Conservation (phyloP, 2,329 filamentous ascomycete species). For the Colletotrichum sp. region DNA sequence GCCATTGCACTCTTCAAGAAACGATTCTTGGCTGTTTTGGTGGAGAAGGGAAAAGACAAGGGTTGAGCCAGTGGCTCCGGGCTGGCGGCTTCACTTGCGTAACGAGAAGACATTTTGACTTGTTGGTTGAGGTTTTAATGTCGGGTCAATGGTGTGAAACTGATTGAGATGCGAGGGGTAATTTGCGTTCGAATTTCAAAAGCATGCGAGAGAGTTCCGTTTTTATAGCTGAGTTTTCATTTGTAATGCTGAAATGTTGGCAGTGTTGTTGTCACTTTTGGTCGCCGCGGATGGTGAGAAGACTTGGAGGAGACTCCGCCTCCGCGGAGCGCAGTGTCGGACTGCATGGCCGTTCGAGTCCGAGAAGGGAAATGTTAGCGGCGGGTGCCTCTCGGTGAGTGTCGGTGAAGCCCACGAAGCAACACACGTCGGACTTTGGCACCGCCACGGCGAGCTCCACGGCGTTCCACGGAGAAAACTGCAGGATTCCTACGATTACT, state of each 20-base stretch:
- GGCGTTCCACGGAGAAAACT: conserved; percentile 8
- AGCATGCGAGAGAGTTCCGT: neutral
- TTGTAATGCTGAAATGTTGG: neutral
- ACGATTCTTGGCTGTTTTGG: conserved; percentile 64
- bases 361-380: neutral
- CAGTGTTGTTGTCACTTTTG: neutral
- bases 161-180: neutral
- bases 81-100: neutral
- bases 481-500: conserved; percentile 1
- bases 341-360: neutral
- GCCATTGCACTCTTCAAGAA: conserved; percentile 73
- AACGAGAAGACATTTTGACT: neutral
- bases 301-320: neutral
- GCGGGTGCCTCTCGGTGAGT: neutral
- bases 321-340: neutral
- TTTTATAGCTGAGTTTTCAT: neutral
- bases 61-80: conserved; percentile 42
- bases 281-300: neutral
- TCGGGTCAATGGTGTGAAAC: neutral
- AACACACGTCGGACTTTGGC: neutral
- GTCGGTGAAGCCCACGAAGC: neutral
- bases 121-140: neutral
- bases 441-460: neutral
- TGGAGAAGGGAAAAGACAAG: conserved; percentile 55
- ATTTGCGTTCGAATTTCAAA: neutral